phyloP scores from a whole-genome alignment of 1,139 yeast genomes.

The Hyphopichia buzzinii region DNA sequence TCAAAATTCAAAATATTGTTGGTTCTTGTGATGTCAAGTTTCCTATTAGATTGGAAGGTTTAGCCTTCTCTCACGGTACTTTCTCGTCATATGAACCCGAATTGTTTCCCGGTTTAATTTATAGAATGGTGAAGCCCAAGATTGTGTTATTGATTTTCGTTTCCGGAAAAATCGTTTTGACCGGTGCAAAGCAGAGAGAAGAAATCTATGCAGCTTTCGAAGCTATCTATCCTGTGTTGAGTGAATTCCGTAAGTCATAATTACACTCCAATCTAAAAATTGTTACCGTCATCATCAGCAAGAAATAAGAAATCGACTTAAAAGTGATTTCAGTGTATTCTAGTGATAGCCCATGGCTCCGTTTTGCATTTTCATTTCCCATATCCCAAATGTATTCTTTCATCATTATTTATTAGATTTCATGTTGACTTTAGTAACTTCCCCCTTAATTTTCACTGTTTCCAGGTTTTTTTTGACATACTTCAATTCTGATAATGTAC shows the following conservation, averaged over 20 bases:
- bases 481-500: neutral
- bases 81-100: slow-evolving; percentile 99
- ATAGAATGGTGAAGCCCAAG: slow-evolving; percentile 99
- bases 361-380: slow-evolving; percentile 1
- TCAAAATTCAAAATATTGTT: slow-evolving; percentile 95
- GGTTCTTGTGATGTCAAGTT: slow-evolving; percentile 99
- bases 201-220: slow-evolving; percentile 98
- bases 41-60: slow-evolving; percentile 95
- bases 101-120: slow-evolving; percentile 95
- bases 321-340: slow-evolving; percentile 1
- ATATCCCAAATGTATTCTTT: neutral
- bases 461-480: neutral
- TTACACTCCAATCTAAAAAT: neutral
- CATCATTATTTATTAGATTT: neutral
- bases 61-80: slow-evolving; percentile 98
- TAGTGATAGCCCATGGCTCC: no score
- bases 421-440: neutral
- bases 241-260: slow-evolving; percentile 89
- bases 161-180: slow-evolving; percentile 93
- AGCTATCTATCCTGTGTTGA: slow-evolving; percentile 95
- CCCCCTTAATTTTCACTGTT: neutral
- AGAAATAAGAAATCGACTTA: neutral
- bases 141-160: slow-evolving; percentile 94
- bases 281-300: neutral
- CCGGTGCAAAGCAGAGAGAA: slow-evolving; percentile 99